These are phyloP conservation scores for Bjerkandera adusta DNA, from an alignment of 1,284 basidiomycete species.

Conservation along the genomic window DNA sequence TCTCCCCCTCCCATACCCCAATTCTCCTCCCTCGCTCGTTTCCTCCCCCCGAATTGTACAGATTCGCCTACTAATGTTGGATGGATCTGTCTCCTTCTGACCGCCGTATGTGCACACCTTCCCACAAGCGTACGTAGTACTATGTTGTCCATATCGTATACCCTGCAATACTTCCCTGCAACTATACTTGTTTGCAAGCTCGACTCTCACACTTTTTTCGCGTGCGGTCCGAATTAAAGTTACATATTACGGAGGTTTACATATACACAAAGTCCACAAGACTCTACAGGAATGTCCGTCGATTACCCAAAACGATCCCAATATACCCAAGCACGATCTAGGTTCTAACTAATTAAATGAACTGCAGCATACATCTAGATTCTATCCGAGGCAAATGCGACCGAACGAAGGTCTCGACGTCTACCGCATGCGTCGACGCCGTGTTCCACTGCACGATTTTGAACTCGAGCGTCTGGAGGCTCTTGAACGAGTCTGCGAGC, in stretches of 20 bases:
- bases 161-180: conserved; percentile 13
- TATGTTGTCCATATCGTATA: conserved; percentile 14
- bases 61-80: conserved; percentile 10
- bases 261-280: background rate
- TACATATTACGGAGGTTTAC: too few species aligned
- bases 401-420: conserved; percentile 21
- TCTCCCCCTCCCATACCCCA: conserved; percentile 6
- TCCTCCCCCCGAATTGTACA: conserved; percentile 1
- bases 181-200: too few species aligned
- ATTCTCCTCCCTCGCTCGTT: conserved; percentile 1
- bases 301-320: background rate
- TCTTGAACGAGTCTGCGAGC: conserved; percentile 15
- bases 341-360: conserved; percentile 9
- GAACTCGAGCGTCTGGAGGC: conserved; percentile 19
- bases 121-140: background rate
- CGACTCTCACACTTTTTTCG: too few species aligned
- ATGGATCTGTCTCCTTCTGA: conserved; percentile 1
- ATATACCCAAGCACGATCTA: background rate
- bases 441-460: conserved; percentile 27
- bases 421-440: conserved; percentile 16
- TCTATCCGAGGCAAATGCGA: conserved; percentile 18
- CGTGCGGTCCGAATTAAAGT: too few species aligned
- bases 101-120: background rate
- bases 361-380: conserved; percentile 21
- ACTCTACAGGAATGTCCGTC: background rate